These are phyloP conservation scores for Gossypium bickii DNA, from an alignment of 345 rosid species.

Conservation along the genomic window DNA sequence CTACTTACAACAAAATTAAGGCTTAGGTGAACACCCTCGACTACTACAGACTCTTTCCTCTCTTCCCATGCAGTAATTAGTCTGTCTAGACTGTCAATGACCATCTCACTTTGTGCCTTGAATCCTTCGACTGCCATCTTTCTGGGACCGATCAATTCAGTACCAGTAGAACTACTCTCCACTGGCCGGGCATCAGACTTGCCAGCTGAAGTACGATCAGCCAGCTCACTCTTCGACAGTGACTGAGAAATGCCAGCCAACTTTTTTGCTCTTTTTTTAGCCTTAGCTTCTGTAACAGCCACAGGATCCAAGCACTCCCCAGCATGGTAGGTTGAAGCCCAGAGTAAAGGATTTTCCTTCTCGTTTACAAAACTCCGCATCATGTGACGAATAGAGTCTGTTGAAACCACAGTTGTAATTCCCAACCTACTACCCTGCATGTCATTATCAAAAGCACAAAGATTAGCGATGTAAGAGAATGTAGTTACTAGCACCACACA, in stretches of 20 bases:
- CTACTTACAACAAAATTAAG: conserved; percentile 92
- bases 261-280: conserved; percentile 65
- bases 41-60: conserved; percentile 90
- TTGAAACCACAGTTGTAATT: conserved; percentile 89
- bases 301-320: conserved; percentile 87
- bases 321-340: conserved; percentile 99
- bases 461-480: not conserved
- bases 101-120: conserved; percentile 99
- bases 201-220: conserved; percentile 34
- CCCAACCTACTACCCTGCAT: conserved; percentile 71
- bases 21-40: conserved; percentile 98
- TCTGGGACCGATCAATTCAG: conserved; percentile 61
- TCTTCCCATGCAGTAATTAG: conserved; percentile 97
- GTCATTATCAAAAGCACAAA: not conserved
- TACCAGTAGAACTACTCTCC: conserved; percentile 35
- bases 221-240: conserved; percentile 37
- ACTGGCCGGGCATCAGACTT: conserved; percentile 36
- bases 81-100: conserved; percentile 95
- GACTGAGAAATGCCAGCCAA: conserved; percentile 42
- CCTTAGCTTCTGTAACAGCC: conserved; percentile 95
- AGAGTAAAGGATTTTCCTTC: conserved; percentile 79
- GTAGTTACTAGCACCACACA: not conserved
- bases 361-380: conserved; percentile 96
- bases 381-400: conserved; percentile 97
- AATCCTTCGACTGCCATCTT: conserved; percentile 96